These are phyloP conservation scores for Aspergillus fischeri DNA, from an alignment of 2,329 filamentous ascomycete genomes.

Conservation along the genomic window DNA sequence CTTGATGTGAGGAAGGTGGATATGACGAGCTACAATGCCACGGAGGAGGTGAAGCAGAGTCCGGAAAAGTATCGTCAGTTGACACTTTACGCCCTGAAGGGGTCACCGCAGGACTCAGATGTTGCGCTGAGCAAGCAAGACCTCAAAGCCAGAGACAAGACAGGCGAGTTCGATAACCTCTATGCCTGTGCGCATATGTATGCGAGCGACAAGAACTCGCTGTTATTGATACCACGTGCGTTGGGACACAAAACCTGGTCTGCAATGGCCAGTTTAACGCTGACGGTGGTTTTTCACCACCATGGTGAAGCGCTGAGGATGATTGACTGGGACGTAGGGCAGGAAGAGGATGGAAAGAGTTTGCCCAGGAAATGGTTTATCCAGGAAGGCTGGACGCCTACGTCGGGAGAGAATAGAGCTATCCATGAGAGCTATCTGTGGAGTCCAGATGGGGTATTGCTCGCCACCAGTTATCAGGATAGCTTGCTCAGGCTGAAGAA, in stretches of 20 bases:
- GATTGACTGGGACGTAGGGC: conserved; percentile 30
- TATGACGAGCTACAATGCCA: conserved; percentile 48
- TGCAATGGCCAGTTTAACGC: conserved; percentile 46
- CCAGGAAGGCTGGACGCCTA: conserved; percentile 47
- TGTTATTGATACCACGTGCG: conserved; percentile 50
- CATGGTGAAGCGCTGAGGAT: conserved; percentile 39
- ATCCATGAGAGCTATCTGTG: conserved; percentile 47
- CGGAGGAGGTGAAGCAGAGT: conserved; percentile 19
- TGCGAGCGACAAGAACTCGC: conserved; percentile 53
- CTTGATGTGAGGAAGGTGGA: conserved; percentile 51
- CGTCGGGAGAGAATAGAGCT: conserved; percentile 43
- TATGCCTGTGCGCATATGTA: conserved; percentile 57
- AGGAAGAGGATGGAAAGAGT: conserved; percentile 9
- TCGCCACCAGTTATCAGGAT: conserved; percentile 49
- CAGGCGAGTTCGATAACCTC: conserved; percentile 46
- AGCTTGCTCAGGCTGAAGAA: conserved; percentile 40
- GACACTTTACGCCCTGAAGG: conserved; percentile 45
- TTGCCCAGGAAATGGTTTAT: conserved; percentile 43
- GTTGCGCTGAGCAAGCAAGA: conserved; percentile 14
- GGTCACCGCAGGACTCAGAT: conserved; percentile 31
- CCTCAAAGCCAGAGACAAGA: conserved; percentile 20
- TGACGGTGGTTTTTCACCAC: conserved; percentile 48
- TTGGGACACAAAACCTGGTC: conserved; percentile 39
- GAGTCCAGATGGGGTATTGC: conserved; percentile 39
- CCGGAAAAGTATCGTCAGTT: conserved; percentile 41